Percentiles rank a stretch among this genome's conserved stretches.
These are phyloP conservation scores for Magnusiomyces sp. DNA, from an alignment of 1,139 yeast species.

Conservation along the genomic window DNA sequence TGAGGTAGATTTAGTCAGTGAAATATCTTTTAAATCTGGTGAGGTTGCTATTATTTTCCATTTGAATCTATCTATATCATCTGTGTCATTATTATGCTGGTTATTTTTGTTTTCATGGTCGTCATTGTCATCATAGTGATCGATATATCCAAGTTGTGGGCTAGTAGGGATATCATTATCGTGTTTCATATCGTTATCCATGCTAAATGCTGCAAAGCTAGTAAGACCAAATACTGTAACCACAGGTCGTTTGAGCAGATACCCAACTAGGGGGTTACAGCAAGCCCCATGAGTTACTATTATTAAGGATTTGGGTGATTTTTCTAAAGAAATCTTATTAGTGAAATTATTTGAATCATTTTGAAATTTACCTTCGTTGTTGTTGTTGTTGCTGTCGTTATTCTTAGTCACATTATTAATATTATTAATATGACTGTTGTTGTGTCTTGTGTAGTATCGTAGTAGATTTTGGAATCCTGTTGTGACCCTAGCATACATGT, in stretches of 20 bases:
- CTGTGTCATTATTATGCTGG: not conserved
- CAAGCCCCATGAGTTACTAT: conserved; percentile 37
- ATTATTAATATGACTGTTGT: not conserved
- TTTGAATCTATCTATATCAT: not conserved
- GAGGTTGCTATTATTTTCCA: not conserved
- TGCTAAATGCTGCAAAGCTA: conserved; percentile 15
- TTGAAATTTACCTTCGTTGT: not conserved
- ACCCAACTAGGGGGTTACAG: conserved; percentile 33
- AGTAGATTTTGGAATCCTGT: conserved; percentile 26
- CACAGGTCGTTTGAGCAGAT: conserved; percentile 28
- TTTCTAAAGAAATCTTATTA: not conserved
- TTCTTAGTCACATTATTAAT: not conserved
- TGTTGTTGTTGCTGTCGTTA: not conserved
- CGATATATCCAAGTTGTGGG: not conserved
- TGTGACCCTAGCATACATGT: conserved; percentile 31
- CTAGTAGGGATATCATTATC: not conserved
- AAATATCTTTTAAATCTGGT: too few relatives aligned
- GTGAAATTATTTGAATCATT: too few relatives aligned
- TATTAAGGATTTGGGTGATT: conserved; percentile 21
- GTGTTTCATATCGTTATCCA: not conserved
- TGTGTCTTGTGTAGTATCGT: conserved; percentile 17
- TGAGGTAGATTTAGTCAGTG: too few relatives aligned
- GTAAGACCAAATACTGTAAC: conserved; percentile 29
- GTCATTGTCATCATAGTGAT: not conserved
- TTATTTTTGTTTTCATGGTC: not conserved